phyloP scores from a whole-genome alignment of 1,284 basidiomycete species.

The Pholiota adiposa region DNA sequence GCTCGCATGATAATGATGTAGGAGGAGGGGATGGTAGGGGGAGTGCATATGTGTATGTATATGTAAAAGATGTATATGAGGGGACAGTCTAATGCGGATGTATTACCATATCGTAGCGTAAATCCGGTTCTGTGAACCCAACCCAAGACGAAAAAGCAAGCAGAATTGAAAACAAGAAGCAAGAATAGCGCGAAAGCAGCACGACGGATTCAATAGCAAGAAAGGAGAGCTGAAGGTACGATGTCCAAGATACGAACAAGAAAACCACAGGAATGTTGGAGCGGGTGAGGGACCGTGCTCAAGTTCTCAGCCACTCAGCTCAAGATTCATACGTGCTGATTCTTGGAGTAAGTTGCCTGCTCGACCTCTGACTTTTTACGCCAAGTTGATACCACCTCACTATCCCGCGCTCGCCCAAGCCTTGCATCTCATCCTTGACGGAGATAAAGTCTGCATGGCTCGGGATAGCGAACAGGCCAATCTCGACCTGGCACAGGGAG shows the following conservation, averaged over 20 bases:
- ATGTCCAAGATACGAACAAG: too few relatives aligned
- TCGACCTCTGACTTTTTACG: slow-evolving; percentile 40
- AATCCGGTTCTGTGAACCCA: too few relatives aligned
- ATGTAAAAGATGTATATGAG: too few relatives aligned
- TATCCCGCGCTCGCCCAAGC: slow-evolving; percentile 28
- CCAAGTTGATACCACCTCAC: slow-evolving; percentile 43
- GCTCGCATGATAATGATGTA: slow-evolving; percentile 40
- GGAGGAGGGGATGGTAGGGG: neutral
- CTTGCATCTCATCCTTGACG: slow-evolving; percentile 34
- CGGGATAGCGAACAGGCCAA: slow-evolving; percentile 42
- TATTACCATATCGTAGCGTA: too few relatives aligned
- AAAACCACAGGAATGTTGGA: too few relatives aligned
- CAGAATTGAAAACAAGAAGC: neutral
- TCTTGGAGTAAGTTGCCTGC: slow-evolving; percentile 36
- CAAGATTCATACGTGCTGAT: slow-evolving; percentile 36
- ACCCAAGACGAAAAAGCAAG: neutral
- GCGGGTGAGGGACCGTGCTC: neutral
- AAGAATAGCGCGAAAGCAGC: too few relatives aligned
- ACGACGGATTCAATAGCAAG: too few relatives aligned
- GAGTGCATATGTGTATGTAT: neutral
- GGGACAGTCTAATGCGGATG: neutral
- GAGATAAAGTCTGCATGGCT: slow-evolving; percentile 35
- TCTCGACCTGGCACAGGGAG: slow-evolving; percentile 35
- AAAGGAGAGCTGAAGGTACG: too few relatives aligned
- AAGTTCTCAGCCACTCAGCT: neutral